phyloP scores from a whole-genome alignment of 495 filamentous ascomycete species.

The Trichoderma asperelloides region DNA sequence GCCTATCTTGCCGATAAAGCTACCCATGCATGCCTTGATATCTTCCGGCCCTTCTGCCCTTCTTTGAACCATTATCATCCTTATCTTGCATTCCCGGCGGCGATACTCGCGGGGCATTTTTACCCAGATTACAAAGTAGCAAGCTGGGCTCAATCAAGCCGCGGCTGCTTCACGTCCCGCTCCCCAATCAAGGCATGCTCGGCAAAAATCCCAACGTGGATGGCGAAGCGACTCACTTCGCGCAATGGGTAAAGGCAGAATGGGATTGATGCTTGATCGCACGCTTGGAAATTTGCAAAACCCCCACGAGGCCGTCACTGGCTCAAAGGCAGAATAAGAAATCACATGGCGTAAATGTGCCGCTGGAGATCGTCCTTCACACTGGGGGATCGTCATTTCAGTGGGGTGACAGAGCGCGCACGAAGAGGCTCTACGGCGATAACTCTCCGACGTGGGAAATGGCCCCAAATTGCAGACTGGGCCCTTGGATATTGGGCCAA shows the following conservation, averaged over 20 bases:
- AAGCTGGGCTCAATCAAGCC: too few relatives aligned
- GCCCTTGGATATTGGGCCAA: too few relatives aligned
- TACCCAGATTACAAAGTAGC: too few relatives aligned
- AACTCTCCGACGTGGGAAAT: neutral
- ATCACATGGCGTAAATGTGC: neutral
- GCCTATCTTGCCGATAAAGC: constrained; percentile 4
- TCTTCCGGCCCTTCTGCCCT: neutral
- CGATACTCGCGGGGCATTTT: neutral
- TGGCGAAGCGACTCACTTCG: neutral
- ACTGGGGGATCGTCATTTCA: neutral
- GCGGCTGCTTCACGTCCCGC: neutral
- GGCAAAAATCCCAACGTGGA: neutral
- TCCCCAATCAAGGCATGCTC: neutral
- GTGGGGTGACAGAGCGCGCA: neutral
- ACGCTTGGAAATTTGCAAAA: neutral
- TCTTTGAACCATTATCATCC: neutral
- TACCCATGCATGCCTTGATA: neutral
- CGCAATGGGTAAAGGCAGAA: neutral
- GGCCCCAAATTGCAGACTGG: neutral
- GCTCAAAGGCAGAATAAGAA: too few relatives aligned
- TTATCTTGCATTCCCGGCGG: constrained; percentile 1
- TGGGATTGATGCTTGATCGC: neutral
- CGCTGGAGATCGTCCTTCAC: neutral
- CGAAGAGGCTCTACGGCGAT: neutral
- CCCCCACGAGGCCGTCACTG: neutral